Base-by-base conservation (phyloP, 208 protist species). In the Trypanosoma lewisi region DNA sequence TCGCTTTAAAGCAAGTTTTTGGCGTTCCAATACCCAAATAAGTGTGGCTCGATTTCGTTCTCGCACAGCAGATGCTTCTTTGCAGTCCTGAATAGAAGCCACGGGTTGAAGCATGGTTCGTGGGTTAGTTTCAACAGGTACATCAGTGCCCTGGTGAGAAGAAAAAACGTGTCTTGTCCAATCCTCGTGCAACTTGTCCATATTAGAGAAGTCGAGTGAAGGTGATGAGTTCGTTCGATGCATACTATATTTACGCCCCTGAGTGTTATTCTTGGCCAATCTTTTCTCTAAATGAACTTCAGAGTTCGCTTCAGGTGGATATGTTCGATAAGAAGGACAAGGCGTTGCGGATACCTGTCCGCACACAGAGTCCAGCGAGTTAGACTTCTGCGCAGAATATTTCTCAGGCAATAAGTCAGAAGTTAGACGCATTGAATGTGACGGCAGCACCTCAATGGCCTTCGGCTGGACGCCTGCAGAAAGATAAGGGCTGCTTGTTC, bases 1-100 rank as follows among this genome's bases (percentile, higher is more conserved):
- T 33, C 72, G 74, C 9, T 78, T 62, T 41, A 95, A 75, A 39
- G 66, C 71, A 34, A 75, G 63, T 2, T 83, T 80, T 23, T 81
- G 84, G n/a, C 76, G 66, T 67, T 84, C 75, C 27, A 95, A 67
- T 72, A 91, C 83, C n/a, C 72, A 55, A 19, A 95, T 77, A 7
- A 94, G 65, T 2, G 84, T 73, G 17, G 57, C 57, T 4, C 71
- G 71, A 62, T 84, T 86, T 48, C 80, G 69, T 62, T 87, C 72
- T 42, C 67, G 69, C 33, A 77, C 54, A 0, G 71, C 17, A 16
- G 65, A 74, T 21, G 47, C 51, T 5, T 64, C 70, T 17, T 64
- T 57, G 25, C 75, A 25, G 31, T 63, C 53, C 8, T 54, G 52
- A 63, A 61, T 51, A 31, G 39, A 17, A n/a, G 31, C 42, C 23